Base-by-base conservation (phyloP, 768 basidiomycete species). In the Lentinula detonsa region DNA sequence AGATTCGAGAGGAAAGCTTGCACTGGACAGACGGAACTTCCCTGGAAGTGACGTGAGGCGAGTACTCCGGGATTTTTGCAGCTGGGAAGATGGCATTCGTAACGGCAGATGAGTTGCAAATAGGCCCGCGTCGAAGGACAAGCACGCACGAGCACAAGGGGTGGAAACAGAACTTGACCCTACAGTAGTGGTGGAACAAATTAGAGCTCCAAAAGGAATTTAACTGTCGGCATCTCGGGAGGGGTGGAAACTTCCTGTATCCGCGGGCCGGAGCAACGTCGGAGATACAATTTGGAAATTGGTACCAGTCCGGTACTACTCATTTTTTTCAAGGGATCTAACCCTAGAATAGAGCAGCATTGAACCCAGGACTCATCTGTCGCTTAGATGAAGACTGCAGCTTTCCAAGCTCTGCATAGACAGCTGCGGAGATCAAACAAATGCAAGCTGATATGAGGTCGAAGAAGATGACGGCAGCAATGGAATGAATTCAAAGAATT, bases 401-500 rank as follows among this genome's bases (percentile, higher is more conserved):
- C 49, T 21, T 21, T 52, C 37, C 51, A 35, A 52, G 31, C 34
- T 28, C n/a, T 50, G 21, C 34, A 4, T 6, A n/a, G 39, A 21
- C 16, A 51, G 50, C 35, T 51, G 59, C 59, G 49, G 59, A 60
- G 31, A 52, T 48, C 56, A 57, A 52, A 21, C 21, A 40, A 43
- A 16, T n/a, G 28, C 21, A 11, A 8, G 15, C 37, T 40, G 35
- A 49, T 42, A 8, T 33, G 45, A 59, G 35, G 31, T 60, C 10
- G 23, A 40, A 43, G 58, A 50, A 51, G 50, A 42, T 52, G 59
- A 23, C 59, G 59, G 59, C 59, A 60, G 59, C 59, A 37, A 39
- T 50, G 28, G 8, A 23, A 43, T 40, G 37, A 56, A 56, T 56
- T 37, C 55, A 56, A 56, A 56, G 28, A 43, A 40, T 23, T 23